phyloP scores from a whole-genome alignment of 148 eudicot genomes.

The Rhododendron ferrugineum region DNA sequence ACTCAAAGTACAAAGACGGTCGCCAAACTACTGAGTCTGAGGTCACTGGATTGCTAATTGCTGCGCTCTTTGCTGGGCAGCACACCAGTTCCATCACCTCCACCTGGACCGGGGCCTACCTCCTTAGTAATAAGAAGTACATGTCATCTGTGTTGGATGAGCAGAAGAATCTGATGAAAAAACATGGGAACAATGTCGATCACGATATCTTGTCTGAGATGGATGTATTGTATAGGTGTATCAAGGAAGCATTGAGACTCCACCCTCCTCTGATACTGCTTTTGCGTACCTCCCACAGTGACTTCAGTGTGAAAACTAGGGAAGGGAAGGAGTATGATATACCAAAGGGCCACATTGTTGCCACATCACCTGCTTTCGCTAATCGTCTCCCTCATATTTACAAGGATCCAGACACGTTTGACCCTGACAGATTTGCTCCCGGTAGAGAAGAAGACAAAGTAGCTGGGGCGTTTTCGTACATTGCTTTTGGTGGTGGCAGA shows the following conservation, averaged over 20 bases:
- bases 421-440: conserved; percentile 73
- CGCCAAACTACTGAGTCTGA: conserved; percentile 74
- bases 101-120: conserved; percentile 93
- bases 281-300: conserved; percentile 71
- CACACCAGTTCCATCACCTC: conserved; percentile 97
- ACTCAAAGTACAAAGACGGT: conserved; percentile 92
- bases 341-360: conserved; percentile 95
- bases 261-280: conserved; percentile 95
- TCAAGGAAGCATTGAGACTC: conserved; percentile 93
- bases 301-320: conserved; percentile 68
- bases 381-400: conserved; percentile 76
- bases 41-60: conserved; percentile 89
- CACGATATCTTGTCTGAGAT: conserved; percentile 84
- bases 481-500: conserved; percentile 92
- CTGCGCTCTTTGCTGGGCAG: conserved; percentile 94
- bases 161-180: conserved; percentile 51
- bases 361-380: conserved; percentile 95
- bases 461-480: conserved; percentile 79
- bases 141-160: conserved; percentile 55
- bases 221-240: conserved; percentile 73
- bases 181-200: conserved; percentile 67
- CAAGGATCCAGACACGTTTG: conserved; percentile 72
- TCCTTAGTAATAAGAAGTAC: conserved; percentile 48
- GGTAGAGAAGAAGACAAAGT: conserved; percentile 92
- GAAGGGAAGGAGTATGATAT: conserved; percentile 92